Conservation (phyloP, 2,329 filamentous ascomycete species). For the Fonsecaea multimorphosa region DNA sequence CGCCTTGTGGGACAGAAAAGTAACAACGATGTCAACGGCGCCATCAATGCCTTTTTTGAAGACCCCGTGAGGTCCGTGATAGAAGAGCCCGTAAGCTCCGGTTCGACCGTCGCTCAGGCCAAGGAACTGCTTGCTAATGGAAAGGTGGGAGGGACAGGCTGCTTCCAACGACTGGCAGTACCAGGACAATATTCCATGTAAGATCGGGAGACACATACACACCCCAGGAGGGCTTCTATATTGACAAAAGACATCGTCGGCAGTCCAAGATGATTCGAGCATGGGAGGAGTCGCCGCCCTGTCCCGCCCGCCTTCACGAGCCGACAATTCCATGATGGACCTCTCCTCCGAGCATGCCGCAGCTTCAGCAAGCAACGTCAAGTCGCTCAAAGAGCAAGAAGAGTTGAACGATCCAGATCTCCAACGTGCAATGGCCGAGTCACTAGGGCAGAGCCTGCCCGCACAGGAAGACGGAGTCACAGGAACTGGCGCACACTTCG, state of each 20-base stretch:
- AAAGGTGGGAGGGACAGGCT: slow-evolving; percentile 16
- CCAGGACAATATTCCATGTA: slow-evolving; percentile 39
- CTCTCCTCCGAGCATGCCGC: slow-evolving; percentile 42
- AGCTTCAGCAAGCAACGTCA: slow-evolving; percentile 39
- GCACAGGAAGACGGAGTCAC: slow-evolving; percentile 63
- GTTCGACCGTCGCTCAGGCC: neutral
- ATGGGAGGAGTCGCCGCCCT: slow-evolving; percentile 48
- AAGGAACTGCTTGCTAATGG: slow-evolving; percentile 1
- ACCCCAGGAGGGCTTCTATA: neutral
- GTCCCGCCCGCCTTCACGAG: slow-evolving; percentile 55
- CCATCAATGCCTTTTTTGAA: slow-evolving; percentile 57
- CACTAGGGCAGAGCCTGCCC: slow-evolving; percentile 50
- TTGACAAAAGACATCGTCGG: slow-evolving; percentile 41
- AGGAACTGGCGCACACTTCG: slow-evolving; percentile 53
- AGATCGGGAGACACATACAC: slow-evolving; percentile 10
- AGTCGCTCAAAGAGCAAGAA: slow-evolving; percentile 45
- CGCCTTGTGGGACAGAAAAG: slow-evolving; percentile 45
- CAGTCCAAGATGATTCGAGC: slow-evolving; percentile 47
- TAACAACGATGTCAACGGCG: slow-evolving; percentile 52
- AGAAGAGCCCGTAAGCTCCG: slow-evolving; percentile 20
- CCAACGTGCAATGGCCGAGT: slow-evolving; percentile 55
- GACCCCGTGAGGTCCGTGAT: slow-evolving; percentile 43
- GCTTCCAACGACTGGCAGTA: slow-evolving; percentile 34
- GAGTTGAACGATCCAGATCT: slow-evolving; percentile 52
- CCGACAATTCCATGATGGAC: slow-evolving; percentile 45